Conservation (phyloP, 2,329 filamentous ascomycete species). For the Coniochaeta prunicola region DNA sequence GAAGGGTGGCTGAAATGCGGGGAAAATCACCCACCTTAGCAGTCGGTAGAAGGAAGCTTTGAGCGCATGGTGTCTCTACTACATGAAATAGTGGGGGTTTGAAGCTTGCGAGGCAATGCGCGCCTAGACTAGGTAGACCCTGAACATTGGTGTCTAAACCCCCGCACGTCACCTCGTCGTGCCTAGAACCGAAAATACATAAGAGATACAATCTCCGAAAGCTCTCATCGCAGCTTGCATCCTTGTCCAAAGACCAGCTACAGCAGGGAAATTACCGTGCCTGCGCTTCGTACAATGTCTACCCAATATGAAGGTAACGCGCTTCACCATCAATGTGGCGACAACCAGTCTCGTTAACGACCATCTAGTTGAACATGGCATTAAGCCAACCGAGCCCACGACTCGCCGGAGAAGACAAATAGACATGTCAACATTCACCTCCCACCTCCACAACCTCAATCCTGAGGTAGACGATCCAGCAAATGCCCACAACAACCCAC, state of each 20-base stretch:
- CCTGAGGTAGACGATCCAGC: slow-evolving; percentile 23
- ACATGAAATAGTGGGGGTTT: no score
- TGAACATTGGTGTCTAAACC: no score
- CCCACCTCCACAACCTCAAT: slow-evolving; percentile 47
- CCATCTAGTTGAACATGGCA: slow-evolving; percentile 55
- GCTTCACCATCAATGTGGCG: background rate
- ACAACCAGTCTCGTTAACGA: background rate
- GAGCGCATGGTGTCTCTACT: background rate
- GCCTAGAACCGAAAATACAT: background rate
- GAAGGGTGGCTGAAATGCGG: background rate
- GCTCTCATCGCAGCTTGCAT: no score
- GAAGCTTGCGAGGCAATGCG: background rate
- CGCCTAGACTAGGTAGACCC: no score
- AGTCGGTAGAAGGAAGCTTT: background rate
- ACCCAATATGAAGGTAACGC: slow-evolving; percentile 48
- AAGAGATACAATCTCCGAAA: background rate
- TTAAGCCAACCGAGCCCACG: slow-evolving; percentile 35
- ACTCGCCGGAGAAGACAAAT: slow-evolving; percentile 42
- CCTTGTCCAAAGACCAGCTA: no score
- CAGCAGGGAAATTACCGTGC: no score
- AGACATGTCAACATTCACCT: slow-evolving; percentile 58
- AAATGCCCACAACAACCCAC: slow-evolving; percentile 41
- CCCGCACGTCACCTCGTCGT: background rate
- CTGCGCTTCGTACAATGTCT: slow-evolving; percentile 46
- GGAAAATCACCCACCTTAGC: background rate